Evolutionary conservation across 2,329 filamentous ascomycete species (phyloP), one percentile per base, ranked within the genome.

Genomic region (Aspergillus awamori): DNA sequence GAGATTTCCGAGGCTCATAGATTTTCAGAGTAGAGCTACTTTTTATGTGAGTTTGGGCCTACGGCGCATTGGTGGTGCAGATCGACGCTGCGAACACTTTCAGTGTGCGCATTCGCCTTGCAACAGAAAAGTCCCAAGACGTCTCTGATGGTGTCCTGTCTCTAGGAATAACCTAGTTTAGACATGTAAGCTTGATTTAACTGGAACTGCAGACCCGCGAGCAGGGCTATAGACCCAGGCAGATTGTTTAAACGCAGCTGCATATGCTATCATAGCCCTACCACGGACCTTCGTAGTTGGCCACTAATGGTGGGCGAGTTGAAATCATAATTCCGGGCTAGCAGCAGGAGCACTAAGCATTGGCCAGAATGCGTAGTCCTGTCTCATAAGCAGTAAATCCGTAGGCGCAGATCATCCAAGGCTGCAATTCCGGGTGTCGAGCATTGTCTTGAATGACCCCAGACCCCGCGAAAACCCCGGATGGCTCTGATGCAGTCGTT

Each of bases 401-500:
- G 33, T 26, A 54, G 33, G 11, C n/a, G 28, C 15, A 7, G 33
- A 39, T 8, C 15, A n/a, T 6, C 17, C 6, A 1, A 36, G 13
- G 17, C 15, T 3, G 22, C 28, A 43, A 26, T 5, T 30, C 38
- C 52, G 52, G 28, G 36, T 17, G 20, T 30, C 1, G 26, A 41
- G 33, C 36, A 17, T 8, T 36, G 20, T 20, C 28, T 53, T 30
- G 30, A 22, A n/a, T 53, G 51, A 55, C 53, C 53, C 39, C 53
- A 33, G 39, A 47, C 53, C 53, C 53, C 53, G 13, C 39, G 24
- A 30, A 53, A 56, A 56, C 53, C 39, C 53, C 53, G 36, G 52
- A 45, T 47, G 17, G 13, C 17, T 5, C 15, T 26, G 47, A 33
- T 15, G 17, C 17, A 15, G 22, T 15, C 24, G 39, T 33, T 47